phyloP scores from a whole-genome alignment of 768 basidiomycete species.

The Rhodocollybia butyracea region DNA sequence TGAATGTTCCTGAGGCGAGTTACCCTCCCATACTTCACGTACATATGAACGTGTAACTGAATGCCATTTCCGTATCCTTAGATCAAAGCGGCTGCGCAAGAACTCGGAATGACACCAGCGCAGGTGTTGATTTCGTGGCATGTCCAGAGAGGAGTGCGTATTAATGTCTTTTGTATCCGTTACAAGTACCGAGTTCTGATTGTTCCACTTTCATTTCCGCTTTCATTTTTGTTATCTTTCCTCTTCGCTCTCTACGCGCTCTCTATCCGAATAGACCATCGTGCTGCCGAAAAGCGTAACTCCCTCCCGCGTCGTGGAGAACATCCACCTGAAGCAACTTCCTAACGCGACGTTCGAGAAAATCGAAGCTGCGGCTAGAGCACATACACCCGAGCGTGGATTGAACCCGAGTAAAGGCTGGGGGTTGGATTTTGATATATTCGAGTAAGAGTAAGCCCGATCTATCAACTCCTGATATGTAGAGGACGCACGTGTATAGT shows the following conservation, averaged over 20 bases:
- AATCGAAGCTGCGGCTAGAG: conserved; percentile 47
- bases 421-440: conserved; percentile 63
- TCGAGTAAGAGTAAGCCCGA: too few relatives aligned
- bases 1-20: conserved; percentile 53
- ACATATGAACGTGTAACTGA: too few relatives aligned
- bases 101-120: conserved; percentile 69
- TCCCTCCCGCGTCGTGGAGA: conserved; percentile 63
- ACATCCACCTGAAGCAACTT: conserved; percentile 46
- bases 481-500: too few relatives aligned
- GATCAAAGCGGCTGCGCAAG: conserved; percentile 55
- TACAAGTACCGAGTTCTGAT: background rate
- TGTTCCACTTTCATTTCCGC: background rate
- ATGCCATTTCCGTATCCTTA: too few relatives aligned
- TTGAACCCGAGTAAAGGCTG: conserved; percentile 59
- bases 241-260: too few relatives aligned
- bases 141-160: conserved; percentile 67
- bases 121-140: conserved; percentile 77
- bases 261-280: conserved; percentile 44
- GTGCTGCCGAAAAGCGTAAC: conserved; percentile 80
- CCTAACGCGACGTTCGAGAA: conserved; percentile 39
- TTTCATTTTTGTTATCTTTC: background rate
- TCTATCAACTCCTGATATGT: too few relatives aligned
- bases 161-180: background rate
- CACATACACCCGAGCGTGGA: conserved; percentile 54
- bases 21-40: too few relatives aligned